Base-by-base conservation (phyloP, 495 filamentous ascomycete genomes). In the Glonium stellatum region DNA sequence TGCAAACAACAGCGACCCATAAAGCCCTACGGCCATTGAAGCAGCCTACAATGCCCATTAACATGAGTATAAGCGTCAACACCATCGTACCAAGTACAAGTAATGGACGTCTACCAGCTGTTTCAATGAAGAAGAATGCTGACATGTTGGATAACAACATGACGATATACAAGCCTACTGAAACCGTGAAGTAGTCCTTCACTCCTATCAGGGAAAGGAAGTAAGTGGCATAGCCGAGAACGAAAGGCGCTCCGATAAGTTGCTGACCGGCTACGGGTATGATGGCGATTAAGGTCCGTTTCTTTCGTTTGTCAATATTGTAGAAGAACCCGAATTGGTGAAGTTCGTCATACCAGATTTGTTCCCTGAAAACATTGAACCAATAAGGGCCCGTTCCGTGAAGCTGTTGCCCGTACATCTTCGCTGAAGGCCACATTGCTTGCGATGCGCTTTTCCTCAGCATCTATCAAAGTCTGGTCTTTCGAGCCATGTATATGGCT, bases 1-100 rank as follows among this genome's bases (percentile, higher is more conserved):
- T 55, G 25, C 23, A 55, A 21, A 55, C 53, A 23, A 55, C 34
- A 25, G n/a, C 22, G 23, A 37, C 23, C 53, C 53, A 55, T 18
- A 36, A 36, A 2, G 53, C 53, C 13, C 21, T 31, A 39, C 8
- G n/a, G 12, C 5, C 36, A 5, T 22, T 13, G 22, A 55, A 5
- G 53, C 27, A 55, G 53, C 53, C 53, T 31, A 55, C 22, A 31
- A 55, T 55, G 10, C 53, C 53, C 53, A 55, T 55, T 0, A 55
- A 6, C 19, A 55, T 0, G 19, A 51, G 48, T 9, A 51, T 15
- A 5, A 51, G 5, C 3, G 48, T 51, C 19, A 51, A 25, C 4
- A 51, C 13, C 2, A 25, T 9, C 5, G 23, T 27, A 5, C 48
- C 48, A 18, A 51, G 27, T 4, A 55, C 53, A n/a, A 55, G 15